These are phyloP conservation scores for Wallemia hederae DNA, from an alignment of 1,284 basidiomycete species.

Conservation along the genomic window DNA sequence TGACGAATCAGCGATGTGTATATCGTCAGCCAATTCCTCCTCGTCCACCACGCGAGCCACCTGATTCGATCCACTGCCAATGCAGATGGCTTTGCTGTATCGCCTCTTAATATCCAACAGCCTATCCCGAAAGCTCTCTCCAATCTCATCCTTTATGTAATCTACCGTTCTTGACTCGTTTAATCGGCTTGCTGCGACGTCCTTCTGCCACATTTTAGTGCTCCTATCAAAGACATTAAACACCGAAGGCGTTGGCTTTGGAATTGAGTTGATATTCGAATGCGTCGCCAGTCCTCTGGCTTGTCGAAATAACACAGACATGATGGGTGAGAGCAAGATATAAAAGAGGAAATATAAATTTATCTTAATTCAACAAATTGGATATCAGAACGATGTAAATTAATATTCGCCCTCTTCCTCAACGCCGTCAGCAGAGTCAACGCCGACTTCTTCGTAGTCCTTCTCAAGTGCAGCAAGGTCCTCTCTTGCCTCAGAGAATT, in stretches of 20 bases:
- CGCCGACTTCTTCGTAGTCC: constrained; percentile 15
- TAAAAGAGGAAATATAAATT: neutral
- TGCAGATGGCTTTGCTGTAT: constrained; percentile 12
- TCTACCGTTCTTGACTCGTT: constrained; percentile 47
- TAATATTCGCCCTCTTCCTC: constrained; percentile 5
- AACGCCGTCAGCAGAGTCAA: constrained; percentile 3
- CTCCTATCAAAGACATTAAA: constrained; percentile 49
- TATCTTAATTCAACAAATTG: neutral
- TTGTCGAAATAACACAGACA: neutral
- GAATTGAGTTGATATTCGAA: neutral
- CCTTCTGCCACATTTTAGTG: constrained; percentile 51
- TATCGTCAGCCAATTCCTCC: constrained; percentile 21
- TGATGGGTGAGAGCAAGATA: too few species aligned
- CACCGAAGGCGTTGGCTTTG: constrained; percentile 4
- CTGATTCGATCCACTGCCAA: constrained; percentile 13
- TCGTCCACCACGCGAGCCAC: constrained; percentile 6
- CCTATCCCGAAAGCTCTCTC: constrained; percentile 32
- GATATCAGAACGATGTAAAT: neutral
- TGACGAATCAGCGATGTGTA: constrained; percentile 67
- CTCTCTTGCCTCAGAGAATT: constrained; percentile 91
- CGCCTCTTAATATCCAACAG: constrained; percentile 12
- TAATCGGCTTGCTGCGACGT: constrained; percentile 35
- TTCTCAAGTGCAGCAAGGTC: constrained; percentile 91
- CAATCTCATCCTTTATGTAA: constrained; percentile 71
- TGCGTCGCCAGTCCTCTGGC: neutral